Evolutionary conservation across 2,329 filamentous ascomycete genomes (phyloP).

Genomic region (Aureobasidium sp.): DNA sequence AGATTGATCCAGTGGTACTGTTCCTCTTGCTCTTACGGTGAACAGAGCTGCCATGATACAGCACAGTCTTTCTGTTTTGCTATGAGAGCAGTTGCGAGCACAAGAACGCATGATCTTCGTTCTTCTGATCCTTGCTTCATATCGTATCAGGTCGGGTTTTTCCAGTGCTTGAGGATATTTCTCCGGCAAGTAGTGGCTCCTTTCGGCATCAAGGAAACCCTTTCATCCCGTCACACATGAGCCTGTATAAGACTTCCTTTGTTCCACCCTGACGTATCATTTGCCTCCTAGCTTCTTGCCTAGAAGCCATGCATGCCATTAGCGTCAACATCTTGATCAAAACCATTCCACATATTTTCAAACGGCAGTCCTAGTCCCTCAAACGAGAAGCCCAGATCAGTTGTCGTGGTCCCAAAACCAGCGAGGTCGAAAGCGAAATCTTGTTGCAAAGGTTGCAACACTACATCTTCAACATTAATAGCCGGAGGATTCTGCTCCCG

Average conservation of each 20-base stretch:
- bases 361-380: constrained; percentile 1
- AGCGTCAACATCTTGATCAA: not conserved
- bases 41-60: too few species aligned
- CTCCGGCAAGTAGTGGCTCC: too few species aligned
- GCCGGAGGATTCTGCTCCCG: not conserved
- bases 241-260: not conserved
- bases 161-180: too few species aligned
- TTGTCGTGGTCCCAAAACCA: not conserved
- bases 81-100: too few species aligned
- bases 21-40: too few species aligned
- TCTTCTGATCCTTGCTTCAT: too few species aligned
- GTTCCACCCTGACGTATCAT: not conserved
- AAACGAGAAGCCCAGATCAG: not conserved
- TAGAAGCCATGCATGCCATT: not conserved
- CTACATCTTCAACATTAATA: not conserved
- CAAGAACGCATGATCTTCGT: too few species aligned
- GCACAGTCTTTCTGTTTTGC: too few species aligned
- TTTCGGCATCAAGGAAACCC: not conserved
- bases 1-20: too few species aligned
- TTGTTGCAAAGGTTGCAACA: not conserved
- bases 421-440: not conserved
- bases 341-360: not conserved
- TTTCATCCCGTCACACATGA: not conserved
- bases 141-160: too few species aligned
- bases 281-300: not conserved